Evolutionary conservation across 2,329 filamentous ascomycete species (phyloP).

Genomic region (Westerdykella ornata): DNA sequence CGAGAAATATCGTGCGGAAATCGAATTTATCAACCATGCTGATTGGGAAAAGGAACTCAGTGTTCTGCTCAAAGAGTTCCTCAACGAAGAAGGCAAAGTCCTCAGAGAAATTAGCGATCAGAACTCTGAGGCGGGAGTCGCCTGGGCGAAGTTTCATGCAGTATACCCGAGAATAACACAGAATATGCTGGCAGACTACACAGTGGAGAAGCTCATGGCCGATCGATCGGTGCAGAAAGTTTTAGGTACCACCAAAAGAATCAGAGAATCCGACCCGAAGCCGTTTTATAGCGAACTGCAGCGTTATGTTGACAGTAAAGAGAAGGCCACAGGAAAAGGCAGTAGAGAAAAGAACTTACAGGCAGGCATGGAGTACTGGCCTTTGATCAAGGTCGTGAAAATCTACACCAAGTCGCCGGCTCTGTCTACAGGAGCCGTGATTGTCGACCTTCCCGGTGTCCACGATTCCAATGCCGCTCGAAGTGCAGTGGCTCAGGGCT

Average conservation of each 20-base stretch:
- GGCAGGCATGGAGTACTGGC: constrained; percentile 42
- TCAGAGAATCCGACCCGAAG: constrained; percentile 35
- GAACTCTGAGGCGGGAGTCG: constrained; percentile 45
- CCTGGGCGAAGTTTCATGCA: constrained; percentile 47
- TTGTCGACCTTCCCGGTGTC: constrained; percentile 55
- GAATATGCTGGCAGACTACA: constrained; percentile 34
- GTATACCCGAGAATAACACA: constrained; percentile 43
- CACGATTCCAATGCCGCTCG: constrained; percentile 56
- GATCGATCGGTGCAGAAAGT: constrained; percentile 37
- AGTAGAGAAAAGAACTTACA: constrained; percentile 20
- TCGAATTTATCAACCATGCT: constrained; percentile 50
- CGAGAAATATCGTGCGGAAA: constrained; percentile 47
- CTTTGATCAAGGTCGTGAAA: constrained; percentile 49
- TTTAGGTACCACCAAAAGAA: constrained; percentile 43
- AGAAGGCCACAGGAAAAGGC: constrained; percentile 37
- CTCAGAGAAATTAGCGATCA: constrained; percentile 35
- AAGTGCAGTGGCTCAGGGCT: constrained; percentile 51
- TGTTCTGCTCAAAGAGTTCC: constrained; percentile 45
- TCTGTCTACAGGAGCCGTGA: constrained; percentile 49
- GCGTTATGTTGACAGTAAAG: constrained; percentile 51
- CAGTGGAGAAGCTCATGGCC: constrained; percentile 39
- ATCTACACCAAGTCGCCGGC: constrained; percentile 47
- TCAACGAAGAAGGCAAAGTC: constrained; percentile 37
- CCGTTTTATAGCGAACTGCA: constrained; percentile 45
- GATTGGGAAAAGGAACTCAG: constrained; percentile 52